phyloP scores from a whole-genome alignment of 257 asterid species.

The Cynanchum wilfordii region DNA sequence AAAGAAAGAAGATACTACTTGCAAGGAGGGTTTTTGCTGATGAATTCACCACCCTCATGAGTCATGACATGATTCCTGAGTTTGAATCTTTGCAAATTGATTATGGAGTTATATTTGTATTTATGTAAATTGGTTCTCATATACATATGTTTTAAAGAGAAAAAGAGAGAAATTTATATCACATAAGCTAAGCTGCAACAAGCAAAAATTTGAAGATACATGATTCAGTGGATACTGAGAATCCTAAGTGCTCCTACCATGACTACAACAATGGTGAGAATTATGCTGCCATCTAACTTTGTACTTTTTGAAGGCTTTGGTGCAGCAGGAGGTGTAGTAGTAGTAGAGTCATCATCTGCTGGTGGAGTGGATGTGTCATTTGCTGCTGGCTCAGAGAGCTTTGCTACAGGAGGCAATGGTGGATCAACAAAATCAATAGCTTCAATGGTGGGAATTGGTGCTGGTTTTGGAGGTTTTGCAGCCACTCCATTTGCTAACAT shows the following conservation, averaged over 20 bases:
- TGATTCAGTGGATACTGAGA: neutral
- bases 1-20: too few species aligned
- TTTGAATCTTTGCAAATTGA: neutral
- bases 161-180: neutral
- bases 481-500: conserved; percentile 8
- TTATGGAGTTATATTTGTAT: neutral
- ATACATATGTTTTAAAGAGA: neutral
- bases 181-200: neutral
- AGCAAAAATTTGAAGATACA: neutral
- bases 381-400: neutral
- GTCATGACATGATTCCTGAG: too few species aligned
- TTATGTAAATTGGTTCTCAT: neutral
- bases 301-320: neutral
- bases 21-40: neutral
- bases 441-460: conserved; percentile 19
- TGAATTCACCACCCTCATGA: too few species aligned
- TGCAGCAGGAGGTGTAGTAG: neutral
- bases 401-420: conserved; percentile 16
- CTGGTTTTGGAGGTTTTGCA: conserved; percentile 19
- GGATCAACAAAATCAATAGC: conserved; percentile 18
- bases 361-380: too few species aligned
- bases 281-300: neutral
- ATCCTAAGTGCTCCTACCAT: conserved; percentile 4
- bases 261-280: conserved; percentile 6
- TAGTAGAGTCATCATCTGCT: too few species aligned